Base-by-base conservation (phyloP, 2,329 filamentous ascomycete genomes). In the Fusarium miscanthi region DNA sequence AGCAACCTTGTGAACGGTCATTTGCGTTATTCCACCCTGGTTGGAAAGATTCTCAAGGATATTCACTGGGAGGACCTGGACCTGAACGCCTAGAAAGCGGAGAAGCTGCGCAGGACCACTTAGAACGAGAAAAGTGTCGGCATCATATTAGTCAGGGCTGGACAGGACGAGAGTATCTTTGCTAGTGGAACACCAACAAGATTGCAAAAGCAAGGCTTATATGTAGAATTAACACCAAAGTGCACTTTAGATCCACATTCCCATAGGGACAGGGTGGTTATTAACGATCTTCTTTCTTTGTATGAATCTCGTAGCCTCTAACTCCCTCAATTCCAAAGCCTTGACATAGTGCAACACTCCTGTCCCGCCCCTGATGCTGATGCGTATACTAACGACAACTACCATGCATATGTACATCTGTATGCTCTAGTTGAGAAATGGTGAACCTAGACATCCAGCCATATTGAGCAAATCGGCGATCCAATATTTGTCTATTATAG, bases 11-110 rank as follows among this genome's bases (percentile, higher is more conserved):
- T 93, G 58, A 89, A 85, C 71, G 91, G 91, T 21, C 93, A 95
- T 81, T 81, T 93, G 66, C 86, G 90, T 73, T 95, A 95, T 79
- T 88, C 91, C 65, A 88, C 88, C 76, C 83, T 94, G 56, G 84
- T 91, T 13, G 91, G 92, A 21, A 86, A 84, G 46, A 91, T 95
- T 65, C 83, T 96, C 35, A 86, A 87, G 67, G 88, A 88, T 48
- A 87, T 94, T 57, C 88, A 89, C 3, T 92, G 93, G 84, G 92
- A 94, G 75, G 89, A 93, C 75, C 80, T 93, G 58, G 85, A 89
- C 46, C 59, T 72, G 40, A 70, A 77, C 58, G 73, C 73, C 59
- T 73, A 77, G 72, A 80, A 76, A 59, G 66, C 69, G 48, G 77
- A 77, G 60, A 71, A 71, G 66, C 62, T 59, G 56, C 66, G 66